Percentiles rank a stretch among this genome's conserved stretches.
Evolutionary conservation across 2,329 filamentous ascomycete species (phyloP).

Genomic region (Trichoderma afroharzianum): DNA sequence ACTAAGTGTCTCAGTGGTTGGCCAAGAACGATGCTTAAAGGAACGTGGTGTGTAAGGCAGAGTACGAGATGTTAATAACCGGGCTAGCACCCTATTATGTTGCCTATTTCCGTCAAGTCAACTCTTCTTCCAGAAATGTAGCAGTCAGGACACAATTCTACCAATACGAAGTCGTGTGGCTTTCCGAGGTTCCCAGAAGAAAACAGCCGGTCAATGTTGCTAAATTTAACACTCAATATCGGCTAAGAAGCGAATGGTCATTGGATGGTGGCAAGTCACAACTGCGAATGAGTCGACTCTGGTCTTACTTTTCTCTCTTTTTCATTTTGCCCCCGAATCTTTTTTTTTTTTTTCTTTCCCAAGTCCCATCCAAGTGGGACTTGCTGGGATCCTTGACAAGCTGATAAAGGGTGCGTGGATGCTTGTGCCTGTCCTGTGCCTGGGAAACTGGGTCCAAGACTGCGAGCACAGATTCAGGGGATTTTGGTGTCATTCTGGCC

Average conservation of each 20-base stretch:
- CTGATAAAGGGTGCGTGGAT: background rate
- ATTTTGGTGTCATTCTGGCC: conserved; percentile 4
- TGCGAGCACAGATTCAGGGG: conserved; percentile 1
- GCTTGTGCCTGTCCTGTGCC: background rate
- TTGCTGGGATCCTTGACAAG: background rate
- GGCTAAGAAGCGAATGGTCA: background rate
- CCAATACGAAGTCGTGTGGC: background rate
- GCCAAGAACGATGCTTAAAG: background rate
- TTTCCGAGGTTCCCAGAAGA: background rate
- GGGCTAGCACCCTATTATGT: background rate
- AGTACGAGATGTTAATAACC: background rate
- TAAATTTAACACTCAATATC: background rate
- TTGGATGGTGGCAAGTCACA: background rate
- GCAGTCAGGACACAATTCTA: background rate
- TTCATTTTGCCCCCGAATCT: background rate
- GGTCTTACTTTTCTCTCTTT: background rate
- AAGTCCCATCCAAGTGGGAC: background rate
- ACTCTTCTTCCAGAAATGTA: background rate
- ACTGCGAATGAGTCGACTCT: background rate
- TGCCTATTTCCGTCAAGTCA: background rate
- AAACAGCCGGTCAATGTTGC: background rate
- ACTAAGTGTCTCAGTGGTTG: background rate
- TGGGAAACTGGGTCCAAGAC: background rate
- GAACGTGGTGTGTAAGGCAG: background rate
- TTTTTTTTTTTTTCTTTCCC: background rate